Evolutionary conservation across 2,329 filamentous ascomycete species (phyloP).

Genomic region (Trichophyton verrucosum): DNA sequence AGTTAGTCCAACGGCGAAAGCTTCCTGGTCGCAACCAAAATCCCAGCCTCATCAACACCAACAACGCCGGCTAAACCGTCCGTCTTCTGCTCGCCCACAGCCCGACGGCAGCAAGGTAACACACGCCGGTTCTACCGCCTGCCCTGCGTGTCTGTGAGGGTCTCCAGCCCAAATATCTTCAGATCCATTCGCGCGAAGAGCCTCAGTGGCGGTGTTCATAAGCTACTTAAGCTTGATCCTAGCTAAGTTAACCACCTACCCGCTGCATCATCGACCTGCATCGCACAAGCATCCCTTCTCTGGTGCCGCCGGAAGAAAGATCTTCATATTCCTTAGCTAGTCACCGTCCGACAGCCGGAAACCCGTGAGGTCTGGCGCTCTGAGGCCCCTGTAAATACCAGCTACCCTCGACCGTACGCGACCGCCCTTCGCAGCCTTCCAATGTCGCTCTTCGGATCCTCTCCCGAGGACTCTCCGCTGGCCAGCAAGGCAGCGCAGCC

Average conservation of each 20-base stretch:
- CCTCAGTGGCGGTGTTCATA: neutral
- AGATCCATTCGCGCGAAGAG: neutral
- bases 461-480: conserved; percentile 26
- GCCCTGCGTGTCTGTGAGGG: neutral
- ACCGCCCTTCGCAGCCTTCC: neutral
- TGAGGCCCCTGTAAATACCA: neutral
- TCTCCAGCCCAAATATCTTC: neutral
- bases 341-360: neutral
- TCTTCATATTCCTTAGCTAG: too few relatives aligned
- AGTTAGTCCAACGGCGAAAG: too few relatives aligned
- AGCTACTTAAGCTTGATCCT: neutral
- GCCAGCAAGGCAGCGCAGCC: conserved; percentile 12
- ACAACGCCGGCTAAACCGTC: too few relatives aligned
- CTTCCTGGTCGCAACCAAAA: too few relatives aligned
- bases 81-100: too few relatives aligned
- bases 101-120: neutral
- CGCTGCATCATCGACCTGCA: neutral
- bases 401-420: neutral
- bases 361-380: neutral
- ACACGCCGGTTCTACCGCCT: neutral
- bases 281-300: neutral
- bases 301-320: neutral
- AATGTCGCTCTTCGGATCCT: conserved; percentile 42
- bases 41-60: too few relatives aligned
- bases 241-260: neutral